A percentile compares a stretch with the other conserved stretches of the same genome.
phyloP scores from a whole-genome alignment of 176 grass and related monocot genomes.

The Thalia dealbata region DNA sequence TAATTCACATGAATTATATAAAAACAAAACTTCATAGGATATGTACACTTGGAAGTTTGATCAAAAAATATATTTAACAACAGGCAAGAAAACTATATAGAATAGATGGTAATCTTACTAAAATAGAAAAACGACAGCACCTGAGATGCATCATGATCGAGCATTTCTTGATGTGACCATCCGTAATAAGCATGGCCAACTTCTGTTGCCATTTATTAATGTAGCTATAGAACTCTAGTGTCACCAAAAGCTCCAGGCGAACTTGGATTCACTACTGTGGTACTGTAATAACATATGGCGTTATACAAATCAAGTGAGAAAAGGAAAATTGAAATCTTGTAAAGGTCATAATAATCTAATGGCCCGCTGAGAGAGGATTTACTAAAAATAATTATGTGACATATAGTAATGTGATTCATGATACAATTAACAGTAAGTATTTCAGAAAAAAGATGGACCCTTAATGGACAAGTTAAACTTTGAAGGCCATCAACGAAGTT shows the following conservation, averaged over 20 bases:
- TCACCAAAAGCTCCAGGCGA: background rate
- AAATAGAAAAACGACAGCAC: slow-evolving; percentile 10
- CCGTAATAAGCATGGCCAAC: slow-evolving; percentile 34
- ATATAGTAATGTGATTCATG: too few species aligned
- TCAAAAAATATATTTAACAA: background rate
- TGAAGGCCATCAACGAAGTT: background rate
- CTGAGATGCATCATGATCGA: slow-evolving; percentile 28
- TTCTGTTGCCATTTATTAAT: slow-evolving; percentile 39
- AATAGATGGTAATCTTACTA: background rate
- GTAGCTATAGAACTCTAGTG: background rate
- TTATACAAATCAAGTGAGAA: too few species aligned
- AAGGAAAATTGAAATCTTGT: too few species aligned
- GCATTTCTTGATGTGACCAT: slow-evolving; percentile 34
- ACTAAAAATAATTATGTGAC: background rate
- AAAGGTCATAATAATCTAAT: too few species aligned
- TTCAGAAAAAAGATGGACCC: background rate
- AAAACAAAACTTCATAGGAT: background rate
- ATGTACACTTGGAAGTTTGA: background rate
- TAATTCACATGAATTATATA: background rate
- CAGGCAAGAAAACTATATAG: background rate
- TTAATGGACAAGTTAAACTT: background rate
- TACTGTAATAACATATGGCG: background rate
- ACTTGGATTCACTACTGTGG: background rate
- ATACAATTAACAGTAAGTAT: too few species aligned
- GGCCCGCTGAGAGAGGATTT: too few species aligned